phyloP scores from a whole-genome alignment of 2,329 filamentous ascomycete species.

The Parascedosporium putredinis region DNA sequence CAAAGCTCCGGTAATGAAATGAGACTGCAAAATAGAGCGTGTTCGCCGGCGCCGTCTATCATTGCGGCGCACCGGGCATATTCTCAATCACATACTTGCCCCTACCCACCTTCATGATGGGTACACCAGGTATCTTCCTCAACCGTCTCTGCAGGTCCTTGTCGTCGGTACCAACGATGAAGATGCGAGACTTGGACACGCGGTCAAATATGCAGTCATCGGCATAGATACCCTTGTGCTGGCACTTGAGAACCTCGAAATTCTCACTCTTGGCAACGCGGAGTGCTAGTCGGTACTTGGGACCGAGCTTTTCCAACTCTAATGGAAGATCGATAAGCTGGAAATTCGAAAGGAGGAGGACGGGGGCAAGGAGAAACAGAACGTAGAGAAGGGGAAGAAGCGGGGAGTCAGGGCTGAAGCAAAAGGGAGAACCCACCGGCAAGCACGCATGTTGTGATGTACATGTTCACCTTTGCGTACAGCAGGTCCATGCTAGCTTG shows the following conservation, averaged over 20 bases:
- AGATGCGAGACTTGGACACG: constrained; percentile 65
- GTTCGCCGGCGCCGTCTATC: neutral
- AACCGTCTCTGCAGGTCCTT: constrained; percentile 73
- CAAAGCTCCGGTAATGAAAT: neutral
- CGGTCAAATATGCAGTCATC: constrained; percentile 77
- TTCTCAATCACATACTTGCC: constrained; percentile 94
- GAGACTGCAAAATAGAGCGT: neutral
- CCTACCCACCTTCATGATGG: constrained; percentile 70
- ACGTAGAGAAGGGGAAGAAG: too few relatives aligned
- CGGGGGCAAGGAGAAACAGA: too few relatives aligned
- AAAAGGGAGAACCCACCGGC: constrained; percentile 30
- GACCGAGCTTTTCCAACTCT: constrained; percentile 80
- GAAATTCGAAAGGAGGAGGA: neutral
- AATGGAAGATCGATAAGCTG: too few relatives aligned
- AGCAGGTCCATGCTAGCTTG: constrained; percentile 89
- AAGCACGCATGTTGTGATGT: constrained; percentile 71
- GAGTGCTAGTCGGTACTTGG: constrained; percentile 78
- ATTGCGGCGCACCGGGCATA: constrained; percentile 69
- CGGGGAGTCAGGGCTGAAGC: too few relatives aligned
- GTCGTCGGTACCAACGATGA: constrained; percentile 70
- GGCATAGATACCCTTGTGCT: constrained; percentile 74
- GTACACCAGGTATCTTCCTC: constrained; percentile 59
- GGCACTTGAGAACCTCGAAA: constrained; percentile 77
- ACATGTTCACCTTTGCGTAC: constrained; percentile 81
- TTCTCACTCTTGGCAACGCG: constrained; percentile 81